phyloP scores from a whole-genome alignment of 495 filamentous ascomycete species.

The Tuber aestivum region DNA sequence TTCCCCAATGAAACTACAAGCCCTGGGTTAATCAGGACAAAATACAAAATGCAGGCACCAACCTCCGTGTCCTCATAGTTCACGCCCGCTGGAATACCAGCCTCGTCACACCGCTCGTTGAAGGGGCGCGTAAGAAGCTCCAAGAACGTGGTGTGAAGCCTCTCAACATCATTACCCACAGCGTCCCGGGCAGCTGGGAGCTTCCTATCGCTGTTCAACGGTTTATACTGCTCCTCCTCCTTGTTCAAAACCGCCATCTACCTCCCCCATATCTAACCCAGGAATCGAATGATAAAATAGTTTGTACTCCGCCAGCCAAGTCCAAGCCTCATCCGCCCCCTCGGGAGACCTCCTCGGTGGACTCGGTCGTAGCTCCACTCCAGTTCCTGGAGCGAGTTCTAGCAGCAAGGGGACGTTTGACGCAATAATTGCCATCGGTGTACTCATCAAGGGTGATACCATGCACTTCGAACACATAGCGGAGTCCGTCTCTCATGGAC shows the following conservation, averaged over 20 bases:
- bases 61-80: conserved; percentile 84
- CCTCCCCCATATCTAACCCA: conserved; percentile 6
- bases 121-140: conserved; percentile 61
- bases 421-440: conserved; percentile 89
- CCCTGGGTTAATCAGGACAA: neutral
- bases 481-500: conserved; percentile 78
- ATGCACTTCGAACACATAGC: conserved; percentile 99
- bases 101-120: conserved; percentile 72
- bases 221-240: conserved; percentile 47
- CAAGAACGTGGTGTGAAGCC: conserved; percentile 68
- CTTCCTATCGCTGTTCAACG: conserved; percentile 79
- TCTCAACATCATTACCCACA: conserved; percentile 80
- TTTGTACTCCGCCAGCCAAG: conserved; percentile 77
- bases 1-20: neutral
- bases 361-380: conserved; percentile 38
- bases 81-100: conserved; percentile 89
- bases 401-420: conserved; percentile 64
- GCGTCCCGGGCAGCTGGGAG: conserved; percentile 91
- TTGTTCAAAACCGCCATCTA: conserved; percentile 10
- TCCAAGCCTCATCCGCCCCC: conserved; percentile 65
- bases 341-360: conserved; percentile 74
- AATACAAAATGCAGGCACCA: conserved; percentile 59
- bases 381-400: conserved; percentile 37
- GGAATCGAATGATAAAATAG: conserved; percentile 46
- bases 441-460: conserved; percentile 94